Evolutionary conservation across 768 basidiomycete species (phyloP).

Genomic region (Calocera cornea): DNA sequence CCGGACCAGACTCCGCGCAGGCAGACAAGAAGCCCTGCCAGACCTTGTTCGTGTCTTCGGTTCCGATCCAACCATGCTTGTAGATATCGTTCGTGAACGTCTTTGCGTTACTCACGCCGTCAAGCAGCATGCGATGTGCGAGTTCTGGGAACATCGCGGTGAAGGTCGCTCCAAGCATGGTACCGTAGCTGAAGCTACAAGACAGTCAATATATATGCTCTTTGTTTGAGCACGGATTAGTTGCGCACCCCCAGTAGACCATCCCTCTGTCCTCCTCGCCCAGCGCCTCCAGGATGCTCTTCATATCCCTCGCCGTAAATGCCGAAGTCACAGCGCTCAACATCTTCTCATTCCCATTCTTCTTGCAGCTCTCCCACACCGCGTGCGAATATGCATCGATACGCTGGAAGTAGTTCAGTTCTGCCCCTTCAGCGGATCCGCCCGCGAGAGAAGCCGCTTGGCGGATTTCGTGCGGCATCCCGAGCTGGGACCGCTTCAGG

Average conservation of each 20-base stretch:
- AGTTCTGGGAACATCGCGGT: constrained; percentile 6
- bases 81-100: not conserved
- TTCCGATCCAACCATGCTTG: not conserved
- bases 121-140: constrained; percentile 6
- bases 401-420: constrained; percentile 3
- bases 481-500: constrained; percentile 9
- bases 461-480: constrained; percentile 7
- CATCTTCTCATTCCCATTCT: constrained; percentile 9
- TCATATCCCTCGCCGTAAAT: constrained; percentile 16
- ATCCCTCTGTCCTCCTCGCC: constrained; percentile 12
- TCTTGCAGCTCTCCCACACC: constrained; percentile 6
- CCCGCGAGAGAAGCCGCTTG: constrained; percentile 1
- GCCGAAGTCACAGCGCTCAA: constrained; percentile 12
- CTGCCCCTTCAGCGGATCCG: not conserved
- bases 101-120: constrained; percentile 5
- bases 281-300: constrained; percentile 12
- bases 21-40: constrained; percentile 12
- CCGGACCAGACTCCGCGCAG: constrained; percentile 11
- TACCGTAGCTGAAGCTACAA: constrained; percentile 6
- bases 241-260: not conserved
- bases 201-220: not conserved
- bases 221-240: not conserved
- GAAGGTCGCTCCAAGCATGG: constrained; percentile 4
- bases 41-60: constrained; percentile 3
- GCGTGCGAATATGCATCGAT: not conserved